These are phyloP conservation scores for Blastomyces emzantsi DNA, from an alignment of 2,329 filamentous ascomycete genomes.

Conservation along the genomic window DNA sequence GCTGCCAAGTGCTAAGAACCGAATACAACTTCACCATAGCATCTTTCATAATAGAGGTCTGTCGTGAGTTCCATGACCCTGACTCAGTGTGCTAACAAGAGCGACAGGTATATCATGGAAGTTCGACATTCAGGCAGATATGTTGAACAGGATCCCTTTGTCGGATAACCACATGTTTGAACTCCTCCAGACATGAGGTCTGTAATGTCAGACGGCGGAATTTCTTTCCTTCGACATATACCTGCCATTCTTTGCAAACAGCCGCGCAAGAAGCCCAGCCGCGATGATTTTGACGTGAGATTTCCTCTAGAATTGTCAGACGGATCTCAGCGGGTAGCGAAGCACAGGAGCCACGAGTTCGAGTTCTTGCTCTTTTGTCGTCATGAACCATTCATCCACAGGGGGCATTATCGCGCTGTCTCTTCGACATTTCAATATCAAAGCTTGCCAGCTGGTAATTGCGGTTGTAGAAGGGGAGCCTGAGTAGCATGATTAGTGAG, in stretches of 20 bases:
- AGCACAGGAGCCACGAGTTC: neutral
- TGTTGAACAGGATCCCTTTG: neutral
- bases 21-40: neutral
- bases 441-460: neutral
- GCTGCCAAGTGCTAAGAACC: neutral
- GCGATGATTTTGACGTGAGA: slow-evolving; percentile 22
- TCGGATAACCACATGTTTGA: neutral
- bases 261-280: slow-evolving; percentile 24
- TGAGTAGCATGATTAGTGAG: too few species aligned
- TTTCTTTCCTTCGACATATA: slow-evolving; percentile 24
- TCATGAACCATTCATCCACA: neutral
- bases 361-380: neutral
- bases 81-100: neutral
- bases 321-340: slow-evolving; percentile 24
- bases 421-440: too few species aligned
- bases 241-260: slow-evolving; percentile 30
- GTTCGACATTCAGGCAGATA: neutral
- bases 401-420: neutral
- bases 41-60: neutral
- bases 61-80: neutral
- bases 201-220: slow-evolving; percentile 19
- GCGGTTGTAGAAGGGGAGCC: too few species aligned
- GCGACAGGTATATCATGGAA: neutral
- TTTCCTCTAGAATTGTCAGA: slow-evolving; percentile 24
- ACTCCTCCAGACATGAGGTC: neutral